These are phyloP conservation scores for Pichia exigua DNA, from an alignment of 805 yeast species.

Conservation along the genomic window DNA sequence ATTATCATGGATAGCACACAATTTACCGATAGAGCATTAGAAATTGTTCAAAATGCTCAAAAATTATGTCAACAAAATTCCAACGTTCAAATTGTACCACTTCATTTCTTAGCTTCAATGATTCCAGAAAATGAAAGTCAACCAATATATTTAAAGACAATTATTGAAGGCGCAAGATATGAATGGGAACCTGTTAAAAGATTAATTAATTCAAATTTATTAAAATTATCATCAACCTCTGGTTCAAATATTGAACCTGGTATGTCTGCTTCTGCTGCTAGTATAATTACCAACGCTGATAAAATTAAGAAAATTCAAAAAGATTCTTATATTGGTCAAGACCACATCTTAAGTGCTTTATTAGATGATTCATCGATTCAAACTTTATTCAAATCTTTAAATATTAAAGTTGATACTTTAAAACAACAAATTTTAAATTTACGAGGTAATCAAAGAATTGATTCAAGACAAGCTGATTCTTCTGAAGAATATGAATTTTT, in stretches of 20 bases:
- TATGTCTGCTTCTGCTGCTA: constrained; percentile 70
- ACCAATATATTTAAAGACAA: constrained; percentile 64
- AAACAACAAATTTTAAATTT: constrained; percentile 71
- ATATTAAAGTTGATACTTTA: constrained; percentile 60
- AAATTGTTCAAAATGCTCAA: constrained; percentile 69
- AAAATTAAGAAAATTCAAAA: constrained; percentile 82
- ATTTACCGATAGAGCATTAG: constrained; percentile 90
- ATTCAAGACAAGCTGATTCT: constrained; percentile 89
- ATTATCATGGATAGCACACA: constrained; percentile 55
- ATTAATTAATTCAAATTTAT: constrained; percentile 70
- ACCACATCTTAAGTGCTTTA: constrained; percentile 80
- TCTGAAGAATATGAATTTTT: constrained; percentile 77
- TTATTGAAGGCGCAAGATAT: constrained; percentile 77
- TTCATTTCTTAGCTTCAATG: constrained; percentile 90
- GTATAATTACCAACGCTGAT: constrained; percentile 63
- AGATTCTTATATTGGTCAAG: constrained; percentile 89
- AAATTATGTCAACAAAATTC: constrained; percentile 78
- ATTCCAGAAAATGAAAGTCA: constrained; percentile 50
- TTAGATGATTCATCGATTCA: constrained; percentile 71
- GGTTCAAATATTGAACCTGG: constrained; percentile 84
- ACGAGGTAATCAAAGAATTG: constrained; percentile 88
- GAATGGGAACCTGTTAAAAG: constrained; percentile 81
- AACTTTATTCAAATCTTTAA: constrained; percentile 62
- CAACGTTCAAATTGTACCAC: constrained; percentile 77
- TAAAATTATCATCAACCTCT: constrained; percentile 75